phyloP scores from a whole-genome alignment of 2,329 filamentous ascomycete genomes.

The Trichoderma atrobrunneum region DNA sequence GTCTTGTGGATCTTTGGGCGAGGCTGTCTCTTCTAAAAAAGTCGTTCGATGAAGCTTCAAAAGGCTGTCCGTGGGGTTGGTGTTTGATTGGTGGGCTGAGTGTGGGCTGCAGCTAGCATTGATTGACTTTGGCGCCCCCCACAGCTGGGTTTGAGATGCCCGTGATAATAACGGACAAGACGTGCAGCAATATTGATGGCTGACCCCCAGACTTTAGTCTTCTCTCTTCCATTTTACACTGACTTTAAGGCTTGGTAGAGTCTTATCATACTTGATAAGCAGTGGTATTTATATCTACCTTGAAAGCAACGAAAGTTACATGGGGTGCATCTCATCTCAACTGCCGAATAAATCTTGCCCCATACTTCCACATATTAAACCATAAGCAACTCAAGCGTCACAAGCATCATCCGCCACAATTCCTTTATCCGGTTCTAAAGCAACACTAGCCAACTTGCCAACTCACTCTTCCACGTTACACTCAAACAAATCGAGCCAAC shows the following conservation, averaged over 20 bases:
- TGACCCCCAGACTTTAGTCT: not conserved
- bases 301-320: not conserved
- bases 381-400: not conserved
- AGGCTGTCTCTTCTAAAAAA: not conserved
- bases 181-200: not conserved
- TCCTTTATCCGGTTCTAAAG: not conserved
- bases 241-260: not conserved
- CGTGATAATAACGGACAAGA: not conserved
- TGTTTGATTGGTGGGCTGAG: constrained; percentile 2
- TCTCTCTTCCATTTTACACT: not conserved
- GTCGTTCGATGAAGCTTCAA: constrained; percentile 4
- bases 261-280: not conserved
- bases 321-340: not conserved
- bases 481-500: not conserved
- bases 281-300: not conserved
- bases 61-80: not conserved
- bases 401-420: not conserved
- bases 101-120: not conserved
- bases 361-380: not conserved
- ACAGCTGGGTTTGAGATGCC: not conserved
- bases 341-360: not conserved
- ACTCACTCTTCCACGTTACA: not conserved
- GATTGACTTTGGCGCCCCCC: constrained; percentile 4
- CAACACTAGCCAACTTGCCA: not conserved
- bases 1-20: not conserved